Conservation (phyloP, 1,284 basidiomycete genomes). For the Microbotryum scabiosae region DNA sequence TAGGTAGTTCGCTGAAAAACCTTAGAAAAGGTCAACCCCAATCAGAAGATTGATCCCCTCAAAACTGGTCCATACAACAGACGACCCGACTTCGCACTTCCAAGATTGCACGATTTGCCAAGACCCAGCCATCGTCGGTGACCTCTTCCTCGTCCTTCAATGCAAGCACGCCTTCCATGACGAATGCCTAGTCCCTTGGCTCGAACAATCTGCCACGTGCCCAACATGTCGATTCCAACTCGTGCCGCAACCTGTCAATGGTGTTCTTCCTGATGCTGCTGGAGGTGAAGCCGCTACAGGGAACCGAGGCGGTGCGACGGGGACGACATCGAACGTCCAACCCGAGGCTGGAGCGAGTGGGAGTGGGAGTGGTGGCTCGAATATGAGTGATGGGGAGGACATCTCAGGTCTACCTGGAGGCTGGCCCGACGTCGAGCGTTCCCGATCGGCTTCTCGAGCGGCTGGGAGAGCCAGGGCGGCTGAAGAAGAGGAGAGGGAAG, state of each 20-base stretch:
- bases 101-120: constrained; percentile 40
- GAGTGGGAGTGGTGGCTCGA: no score
- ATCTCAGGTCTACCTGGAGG: no score
- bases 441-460: no score
- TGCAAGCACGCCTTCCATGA: constrained; percentile 67
- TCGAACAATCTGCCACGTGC: constrained; percentile 72
- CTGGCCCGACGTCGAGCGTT: no score
- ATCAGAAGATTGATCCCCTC: no score
- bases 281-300: background rate
- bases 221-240: constrained; percentile 63
- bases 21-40: no score
- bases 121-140: constrained; percentile 31
- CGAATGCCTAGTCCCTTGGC: constrained; percentile 69
- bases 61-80: constrained; percentile 51
- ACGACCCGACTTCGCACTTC: constrained; percentile 2
- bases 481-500: no score
- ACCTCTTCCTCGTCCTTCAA: constrained; percentile 52
- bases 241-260: constrained; percentile 19
- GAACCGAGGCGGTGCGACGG: no score
- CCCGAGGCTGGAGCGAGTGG: no score
- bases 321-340: no score
- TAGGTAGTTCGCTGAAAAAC: constrained; percentile 35
- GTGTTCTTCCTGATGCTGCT: background rate
- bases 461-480: no score
- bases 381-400: no score